These are phyloP conservation scores for Neurospora sp. DNA, from an alignment of 495 filamentous ascomycete species.

Conservation along the genomic window DNA sequence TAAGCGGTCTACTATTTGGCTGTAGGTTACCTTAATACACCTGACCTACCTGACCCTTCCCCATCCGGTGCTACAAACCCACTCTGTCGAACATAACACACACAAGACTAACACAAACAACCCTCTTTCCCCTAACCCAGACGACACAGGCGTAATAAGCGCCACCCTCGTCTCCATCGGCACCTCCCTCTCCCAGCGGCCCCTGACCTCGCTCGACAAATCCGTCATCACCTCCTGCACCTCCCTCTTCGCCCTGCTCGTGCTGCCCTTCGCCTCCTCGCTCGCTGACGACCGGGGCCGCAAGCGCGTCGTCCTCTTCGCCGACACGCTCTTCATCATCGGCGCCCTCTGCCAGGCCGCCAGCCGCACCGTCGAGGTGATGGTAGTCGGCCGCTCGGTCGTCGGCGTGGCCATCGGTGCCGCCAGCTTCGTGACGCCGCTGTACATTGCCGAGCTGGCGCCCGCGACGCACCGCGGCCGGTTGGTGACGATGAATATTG, in stretches of 20 bases:
- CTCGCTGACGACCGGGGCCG: constrained; percentile 68
- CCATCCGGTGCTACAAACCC: background rate
- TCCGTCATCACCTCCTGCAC: constrained; percentile 77
- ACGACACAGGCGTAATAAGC: constrained; percentile 82
- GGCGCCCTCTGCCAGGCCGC: constrained; percentile 66
- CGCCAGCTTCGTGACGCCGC: constrained; percentile 71
- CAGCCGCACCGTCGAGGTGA: constrained; percentile 50
- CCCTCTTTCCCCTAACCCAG: constrained; percentile 29
- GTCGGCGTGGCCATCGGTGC: constrained; percentile 77
- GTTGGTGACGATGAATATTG: constrained; percentile 63
- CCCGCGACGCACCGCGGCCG: constrained; percentile 64
- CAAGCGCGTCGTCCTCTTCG: constrained; percentile 63
- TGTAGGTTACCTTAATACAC: constrained; percentile 48
- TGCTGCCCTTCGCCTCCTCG: constrained; percentile 65
- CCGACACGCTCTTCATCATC: constrained; percentile 66
- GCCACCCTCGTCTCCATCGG: constrained; percentile 74
- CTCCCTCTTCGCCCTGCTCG: constrained; percentile 66
- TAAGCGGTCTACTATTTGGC: constrained; percentile 80
- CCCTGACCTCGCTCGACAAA: constrained; percentile 67
- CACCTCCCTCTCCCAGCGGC: constrained; percentile 56
- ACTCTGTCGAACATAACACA: background rate
- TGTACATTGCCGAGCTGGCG: constrained; percentile 81
- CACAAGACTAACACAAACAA: constrained; percentile 11
- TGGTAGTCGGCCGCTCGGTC: constrained; percentile 71
- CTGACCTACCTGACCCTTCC: background rate